phyloP scores from a whole-genome alignment of 345 rosid species.

The Hibiscus mutabilis region DNA sequence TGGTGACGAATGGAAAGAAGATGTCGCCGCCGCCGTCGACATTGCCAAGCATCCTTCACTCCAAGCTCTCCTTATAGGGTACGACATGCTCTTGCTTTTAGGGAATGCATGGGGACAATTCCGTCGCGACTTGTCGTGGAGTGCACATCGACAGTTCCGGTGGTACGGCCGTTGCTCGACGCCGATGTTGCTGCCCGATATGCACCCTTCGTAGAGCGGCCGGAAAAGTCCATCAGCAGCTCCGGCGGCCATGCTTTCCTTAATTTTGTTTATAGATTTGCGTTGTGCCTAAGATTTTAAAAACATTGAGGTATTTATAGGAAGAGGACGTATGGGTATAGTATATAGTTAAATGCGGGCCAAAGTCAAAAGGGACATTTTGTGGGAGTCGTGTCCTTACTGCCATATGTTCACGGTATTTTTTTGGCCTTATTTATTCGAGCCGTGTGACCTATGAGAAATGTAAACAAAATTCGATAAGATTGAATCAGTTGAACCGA shows the following conservation, averaged over 20 bases:
- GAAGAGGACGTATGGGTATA: too few relatives aligned
- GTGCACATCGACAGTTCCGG: conserved; percentile 54
- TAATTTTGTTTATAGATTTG: not conserved
- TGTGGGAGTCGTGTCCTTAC: too few relatives aligned
- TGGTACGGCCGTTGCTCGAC: conserved; percentile 62
- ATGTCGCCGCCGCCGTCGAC: conserved; percentile 6
- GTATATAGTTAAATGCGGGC: too few relatives aligned
- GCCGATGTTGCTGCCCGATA: conserved; percentile 35
- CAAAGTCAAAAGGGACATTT: too few relatives aligned
- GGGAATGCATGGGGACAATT: conserved; percentile 21
- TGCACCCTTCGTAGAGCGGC: conserved; percentile 44
- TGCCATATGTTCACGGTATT: too few relatives aligned
- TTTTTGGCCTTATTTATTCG: too few relatives aligned
- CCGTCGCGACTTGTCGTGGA: conserved; percentile 29
- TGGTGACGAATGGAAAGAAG: conserved; percentile 30
- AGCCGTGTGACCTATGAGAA: too few relatives aligned
- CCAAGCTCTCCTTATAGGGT: conserved; percentile 52
- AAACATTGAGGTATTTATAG: too few relatives aligned
- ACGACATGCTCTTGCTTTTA: conserved; percentile 29
- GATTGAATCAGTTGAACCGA: too few relatives aligned
- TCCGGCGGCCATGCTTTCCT: conserved; percentile 33
- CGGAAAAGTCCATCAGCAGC: conserved; percentile 51
- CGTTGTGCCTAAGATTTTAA: too few relatives aligned
- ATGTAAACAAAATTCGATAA: too few relatives aligned
- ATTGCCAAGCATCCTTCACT: conserved; percentile 52